Percentiles rank a stretch among this genome's conserved stretches.
Evolutionary conservation across 305 asterid genomes (phyloP).

Genomic region (Fraxinus greggii): DNA sequence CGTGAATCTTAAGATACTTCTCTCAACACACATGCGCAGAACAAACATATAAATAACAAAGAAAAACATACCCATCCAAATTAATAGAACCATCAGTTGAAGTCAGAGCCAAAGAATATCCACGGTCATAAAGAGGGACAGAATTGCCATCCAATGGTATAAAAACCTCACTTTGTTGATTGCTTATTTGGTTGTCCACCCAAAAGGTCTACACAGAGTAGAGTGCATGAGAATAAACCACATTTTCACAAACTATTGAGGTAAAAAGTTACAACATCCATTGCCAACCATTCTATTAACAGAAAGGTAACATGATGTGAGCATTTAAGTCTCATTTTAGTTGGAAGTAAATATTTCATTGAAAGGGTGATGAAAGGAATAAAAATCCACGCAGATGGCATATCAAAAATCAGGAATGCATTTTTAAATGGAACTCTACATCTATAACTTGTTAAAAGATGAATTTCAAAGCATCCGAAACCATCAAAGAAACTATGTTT

Average conservation of each 20-base stretch:
- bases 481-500: background rate
- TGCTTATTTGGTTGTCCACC: constrained; percentile 59
- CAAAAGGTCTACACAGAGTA: constrained; percentile 62
- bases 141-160: constrained; percentile 62
- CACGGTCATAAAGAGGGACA: constrained; percentile 91
- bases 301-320: constrained; percentile 3
- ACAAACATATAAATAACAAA: constrained; percentile 12
- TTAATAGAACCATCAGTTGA: constrained; percentile 59
- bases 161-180: constrained; percentile 44
- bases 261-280: constrained; percentile 15
- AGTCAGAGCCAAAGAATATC: constrained; percentile 77
- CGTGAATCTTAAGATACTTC: background rate
- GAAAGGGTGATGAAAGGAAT: constrained; percentile 13
- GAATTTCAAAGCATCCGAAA: constrained; percentile 12
- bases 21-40: background rate
- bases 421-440: constrained; percentile 13
- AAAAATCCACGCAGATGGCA: constrained; percentile 5
- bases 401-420: background rate
- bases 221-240: background rate
- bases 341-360: background rate
- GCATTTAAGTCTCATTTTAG: constrained; percentile 1
- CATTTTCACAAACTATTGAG: constrained; percentile 11
- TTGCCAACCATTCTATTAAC: background rate
- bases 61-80: constrained; percentile 55
- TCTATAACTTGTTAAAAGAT: constrained; percentile 6